Percentiles rank a stretch among this genome's conserved stretches.
Conservation (phyloP, 2,329 filamentous ascomycete genomes). For the Fusarium brachygibbosum region DNA sequence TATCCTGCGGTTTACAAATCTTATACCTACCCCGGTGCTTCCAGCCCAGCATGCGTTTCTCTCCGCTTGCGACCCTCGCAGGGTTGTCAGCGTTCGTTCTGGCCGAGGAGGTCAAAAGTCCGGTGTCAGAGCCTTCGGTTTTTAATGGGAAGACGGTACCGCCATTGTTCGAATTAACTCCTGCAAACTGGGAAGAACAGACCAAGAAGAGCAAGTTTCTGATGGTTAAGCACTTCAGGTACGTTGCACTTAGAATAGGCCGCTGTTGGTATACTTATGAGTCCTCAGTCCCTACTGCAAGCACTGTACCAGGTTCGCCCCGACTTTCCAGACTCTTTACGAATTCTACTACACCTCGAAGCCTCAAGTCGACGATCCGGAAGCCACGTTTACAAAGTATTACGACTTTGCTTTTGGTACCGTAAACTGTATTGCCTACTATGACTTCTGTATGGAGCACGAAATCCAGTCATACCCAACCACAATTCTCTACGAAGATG, state of each 20-base stretch:
- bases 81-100: conserved; percentile 54
- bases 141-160: conserved; percentile 79
- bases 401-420: conserved; percentile 92
- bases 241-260: conserved; percentile 36
- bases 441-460: conserved; percentile 79
- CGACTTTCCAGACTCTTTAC: conserved; percentile 91
- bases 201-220: conserved; percentile 67
- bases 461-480: conserved; percentile 80
- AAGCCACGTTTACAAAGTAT: conserved; percentile 78
- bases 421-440: conserved; percentile 87
- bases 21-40: conserved; percentile 27
- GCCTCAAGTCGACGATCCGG: conserved; percentile 69
- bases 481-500: conserved; percentile 84
- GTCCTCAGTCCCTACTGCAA: conserved; percentile 68
- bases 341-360: conserved; percentile 95
- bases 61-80: conserved; percentile 62
- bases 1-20: background rate
- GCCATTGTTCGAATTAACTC: conserved; percentile 71
- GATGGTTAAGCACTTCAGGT: conserved; percentile 78
- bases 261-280: conserved; percentile 34
- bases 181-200: conserved; percentile 69
- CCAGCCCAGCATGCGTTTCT: conserved; percentile 52
- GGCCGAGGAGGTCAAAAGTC: conserved; percentile 53
- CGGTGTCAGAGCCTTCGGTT: conserved; percentile 61
- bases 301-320: conserved; percentile 85